These are phyloP conservation scores for Xerocomus minutiporus DNA, from an alignment of 1,284 basidiomycete species.

Conservation along the genomic window DNA sequence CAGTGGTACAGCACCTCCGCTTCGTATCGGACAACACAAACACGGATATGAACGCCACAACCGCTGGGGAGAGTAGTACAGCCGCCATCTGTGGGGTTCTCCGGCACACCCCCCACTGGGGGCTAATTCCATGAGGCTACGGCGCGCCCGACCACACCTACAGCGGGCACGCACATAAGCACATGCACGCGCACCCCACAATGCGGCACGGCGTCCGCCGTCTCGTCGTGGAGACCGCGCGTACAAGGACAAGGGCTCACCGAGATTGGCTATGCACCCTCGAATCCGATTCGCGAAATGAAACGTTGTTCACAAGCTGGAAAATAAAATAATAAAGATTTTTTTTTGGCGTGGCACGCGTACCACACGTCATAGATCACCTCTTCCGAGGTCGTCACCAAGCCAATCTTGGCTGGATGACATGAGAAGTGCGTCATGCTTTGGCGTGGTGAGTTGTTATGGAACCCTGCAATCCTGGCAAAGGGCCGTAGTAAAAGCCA, in stretches of 20 bases:
- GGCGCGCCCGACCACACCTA: slow-evolving; percentile 11
- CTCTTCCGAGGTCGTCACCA: background rate
- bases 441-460: slow-evolving; percentile 6
- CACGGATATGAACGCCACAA: slow-evolving; percentile 4
- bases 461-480: background rate
- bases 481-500: background rate
- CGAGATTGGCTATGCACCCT: slow-evolving; percentile 25
- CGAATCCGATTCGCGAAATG: slow-evolving; percentile 26
- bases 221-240: background rate
- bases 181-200: background rate
- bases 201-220: background rate
- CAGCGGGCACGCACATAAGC: background rate
- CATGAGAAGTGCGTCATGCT: slow-evolving; percentile 21
- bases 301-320: slow-evolving; percentile 6
- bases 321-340: background rate
- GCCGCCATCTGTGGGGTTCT: slow-evolving; percentile 1
- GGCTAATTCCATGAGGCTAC: slow-evolving; percentile 21
- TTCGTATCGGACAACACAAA: slow-evolving; percentile 3
- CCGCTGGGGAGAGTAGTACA: background rate
- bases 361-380: slow-evolving; percentile 16
- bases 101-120: slow-evolving; percentile 6
- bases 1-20: background rate
- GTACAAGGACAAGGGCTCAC: slow-evolving; percentile 2
- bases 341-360: slow-evolving; percentile 10
- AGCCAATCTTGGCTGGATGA: slow-evolving; percentile 14